A percentile compares a stretch with the other conserved stretches of the same genome.
Evolutionary conservation across 2,329 filamentous ascomycete species (phyloP).

Genomic region (Penicillium corylophilum): DNA sequence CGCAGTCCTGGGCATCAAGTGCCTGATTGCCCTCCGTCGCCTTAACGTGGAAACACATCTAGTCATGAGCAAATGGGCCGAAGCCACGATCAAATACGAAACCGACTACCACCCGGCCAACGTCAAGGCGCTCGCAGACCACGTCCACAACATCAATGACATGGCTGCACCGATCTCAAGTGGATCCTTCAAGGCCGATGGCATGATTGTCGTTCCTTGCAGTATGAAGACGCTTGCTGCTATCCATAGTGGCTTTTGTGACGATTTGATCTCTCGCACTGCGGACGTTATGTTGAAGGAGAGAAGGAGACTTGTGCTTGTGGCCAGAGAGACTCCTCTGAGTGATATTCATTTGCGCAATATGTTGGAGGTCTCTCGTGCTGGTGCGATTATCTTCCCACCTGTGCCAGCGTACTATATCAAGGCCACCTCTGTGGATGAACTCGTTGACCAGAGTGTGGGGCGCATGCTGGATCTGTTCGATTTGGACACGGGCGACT

Average conservation of each 20-base stretch:
- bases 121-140: constrained; percentile 41
- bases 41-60: too few relatives aligned
- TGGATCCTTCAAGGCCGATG: constrained; percentile 44
- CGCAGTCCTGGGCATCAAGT: constrained; percentile 44
- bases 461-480: constrained; percentile 51
- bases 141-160: constrained; percentile 44
- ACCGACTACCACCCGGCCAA: constrained; percentile 41
- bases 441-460: constrained; percentile 48
- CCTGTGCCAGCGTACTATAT: constrained; percentile 50
- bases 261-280: constrained; percentile 48
- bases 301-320: constrained; percentile 40
- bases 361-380: constrained; percentile 43
- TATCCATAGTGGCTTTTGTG: constrained; percentile 43
- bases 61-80: constrained; percentile 13
- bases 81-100: constrained; percentile 50
- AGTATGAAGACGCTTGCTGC: constrained; percentile 51
- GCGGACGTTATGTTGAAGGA: constrained; percentile 52
- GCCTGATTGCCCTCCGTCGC: constrained; percentile 41
- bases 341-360: constrained; percentile 49
- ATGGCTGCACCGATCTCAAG: constrained; percentile 47
- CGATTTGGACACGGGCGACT: constrained; percentile 42
- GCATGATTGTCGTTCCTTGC: constrained; percentile 52
- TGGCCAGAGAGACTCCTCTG: constrained; percentile 47
- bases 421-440: constrained; percentile 39
- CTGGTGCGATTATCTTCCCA: constrained; percentile 47